Conservation (phyloP, 768 basidiomycete species). For the Naganishia kalamii region DNA sequence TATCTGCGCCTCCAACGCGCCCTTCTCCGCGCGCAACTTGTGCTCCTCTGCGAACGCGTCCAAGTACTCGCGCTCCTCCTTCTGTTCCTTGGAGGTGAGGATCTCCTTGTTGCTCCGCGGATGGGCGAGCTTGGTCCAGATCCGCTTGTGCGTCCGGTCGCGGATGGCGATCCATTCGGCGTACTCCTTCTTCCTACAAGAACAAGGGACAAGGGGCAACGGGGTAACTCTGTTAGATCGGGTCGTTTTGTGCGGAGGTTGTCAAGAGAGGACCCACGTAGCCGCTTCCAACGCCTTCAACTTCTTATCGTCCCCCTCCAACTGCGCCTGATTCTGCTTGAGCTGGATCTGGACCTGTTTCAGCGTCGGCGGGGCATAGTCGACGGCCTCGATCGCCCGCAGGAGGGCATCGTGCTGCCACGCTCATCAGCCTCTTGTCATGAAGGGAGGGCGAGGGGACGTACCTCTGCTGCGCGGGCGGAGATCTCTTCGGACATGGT, state of each 20-base stretch:
- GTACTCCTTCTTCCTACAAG: slow-evolving; percentile 24
- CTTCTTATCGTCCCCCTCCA: not conserved
- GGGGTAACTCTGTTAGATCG: no score
- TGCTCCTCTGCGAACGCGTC: slow-evolving; percentile 21
- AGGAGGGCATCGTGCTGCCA: slow-evolving; percentile 13
- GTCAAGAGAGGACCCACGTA: slow-evolving; percentile 13
- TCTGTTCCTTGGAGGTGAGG: slow-evolving; percentile 19
- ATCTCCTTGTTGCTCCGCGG: slow-evolving; percentile 17
- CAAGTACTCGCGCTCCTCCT: slow-evolving; percentile 24
- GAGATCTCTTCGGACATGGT: slow-evolving; percentile 17
- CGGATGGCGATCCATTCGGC: slow-evolving; percentile 20
- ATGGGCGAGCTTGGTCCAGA: slow-evolving; percentile 21
- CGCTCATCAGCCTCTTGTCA: not conserved
- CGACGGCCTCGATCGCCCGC: slow-evolving; percentile 17
- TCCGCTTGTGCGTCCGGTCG: slow-evolving; percentile 19
- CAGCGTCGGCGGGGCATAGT: slow-evolving; percentile 21
- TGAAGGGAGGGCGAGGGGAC: not conserved
- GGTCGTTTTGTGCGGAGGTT: not conserved
- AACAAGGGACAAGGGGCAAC: not conserved
- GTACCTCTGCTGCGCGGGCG: slow-evolving; percentile 18
- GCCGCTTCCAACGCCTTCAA: slow-evolving; percentile 14
- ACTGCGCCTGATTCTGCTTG: slow-evolving; percentile 3
- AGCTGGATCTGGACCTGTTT: slow-evolving; percentile 18
- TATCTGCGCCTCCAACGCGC: slow-evolving; percentile 12
- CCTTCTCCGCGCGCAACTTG: slow-evolving; percentile 16